phyloP scores from a whole-genome alignment of 495 filamentous ascomycete species.

The Xylaria castorea region DNA sequence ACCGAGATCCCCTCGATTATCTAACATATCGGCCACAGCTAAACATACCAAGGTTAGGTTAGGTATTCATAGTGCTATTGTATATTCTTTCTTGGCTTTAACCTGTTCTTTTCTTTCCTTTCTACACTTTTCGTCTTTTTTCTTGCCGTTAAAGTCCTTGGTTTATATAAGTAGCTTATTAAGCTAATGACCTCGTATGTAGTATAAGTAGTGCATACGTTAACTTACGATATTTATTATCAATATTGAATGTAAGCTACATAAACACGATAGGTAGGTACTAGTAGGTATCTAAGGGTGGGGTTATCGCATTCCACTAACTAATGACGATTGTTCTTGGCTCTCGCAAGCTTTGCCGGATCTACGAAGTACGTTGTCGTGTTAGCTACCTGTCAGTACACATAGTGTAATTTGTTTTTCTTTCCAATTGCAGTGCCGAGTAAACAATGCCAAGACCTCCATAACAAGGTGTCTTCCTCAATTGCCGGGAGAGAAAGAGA shows the following conservation, averaged over 20 bases:
- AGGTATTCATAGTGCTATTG: too few species aligned
- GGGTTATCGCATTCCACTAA: not conserved
- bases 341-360: conserved; percentile 14
- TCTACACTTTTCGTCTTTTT: not conserved
- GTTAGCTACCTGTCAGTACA: too few species aligned
- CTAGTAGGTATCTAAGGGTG: not conserved
- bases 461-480: not conserved
- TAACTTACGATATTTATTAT: not conserved
- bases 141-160: not conserved
- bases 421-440: too few species aligned
- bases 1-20: not conserved
- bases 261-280: not conserved
- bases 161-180: not conserved
- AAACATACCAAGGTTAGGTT: too few species aligned
- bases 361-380: not conserved
- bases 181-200: too few species aligned
- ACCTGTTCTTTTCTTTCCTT: not conserved
- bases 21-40: not conserved
- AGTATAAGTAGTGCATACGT: not conserved
- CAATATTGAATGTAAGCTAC: not conserved
- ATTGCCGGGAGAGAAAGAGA: not conserved
- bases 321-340: not conserved
- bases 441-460: not conserved
- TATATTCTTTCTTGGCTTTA: not conserved
- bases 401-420: too few species aligned